Evolutionary conservation across 345 rosid species (phyloP).

Genomic region (Citrus unshiu): DNA sequence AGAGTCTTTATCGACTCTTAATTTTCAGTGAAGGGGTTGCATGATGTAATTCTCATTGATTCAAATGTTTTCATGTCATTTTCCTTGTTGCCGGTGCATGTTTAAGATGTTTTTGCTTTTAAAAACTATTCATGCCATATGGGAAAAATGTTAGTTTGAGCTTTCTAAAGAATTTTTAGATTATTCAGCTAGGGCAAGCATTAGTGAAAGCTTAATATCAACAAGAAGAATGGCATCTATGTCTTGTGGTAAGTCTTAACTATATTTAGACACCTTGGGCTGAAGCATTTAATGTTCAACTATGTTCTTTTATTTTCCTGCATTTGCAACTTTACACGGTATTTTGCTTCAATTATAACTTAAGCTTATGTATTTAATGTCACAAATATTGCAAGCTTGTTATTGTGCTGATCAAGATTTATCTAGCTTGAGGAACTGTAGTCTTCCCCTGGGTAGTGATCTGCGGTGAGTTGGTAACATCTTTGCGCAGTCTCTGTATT

Average conservation of each 20-base stretch:
- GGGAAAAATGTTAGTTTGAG: too few relatives aligned
- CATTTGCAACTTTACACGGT: neutral
- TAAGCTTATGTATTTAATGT: neutral
- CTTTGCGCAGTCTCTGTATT: neutral
- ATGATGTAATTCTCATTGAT: too few relatives aligned
- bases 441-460: neutral
- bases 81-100: too few relatives aligned
- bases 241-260: neutral
- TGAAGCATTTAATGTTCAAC: neutral
- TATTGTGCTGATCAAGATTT: neutral
- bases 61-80: too few relatives aligned
- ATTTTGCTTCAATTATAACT: neutral
- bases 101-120: too few relatives aligned
- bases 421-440: neutral
- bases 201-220: neutral
- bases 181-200: too few relatives aligned
- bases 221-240: neutral
- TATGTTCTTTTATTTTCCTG: neutral
- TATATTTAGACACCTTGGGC: neutral
- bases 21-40: too few relatives aligned
- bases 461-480: neutral
- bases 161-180: too few relatives aligned
- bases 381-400: slow-evolving; percentile 1
- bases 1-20: too few relatives aligned
- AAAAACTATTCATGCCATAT: too few relatives aligned